A percentile compares a stretch with the other conserved stretches of the same genome.
Conservation (phyloP, 2,329 filamentous ascomycete genomes). For the Verticillium nubilum region DNA sequence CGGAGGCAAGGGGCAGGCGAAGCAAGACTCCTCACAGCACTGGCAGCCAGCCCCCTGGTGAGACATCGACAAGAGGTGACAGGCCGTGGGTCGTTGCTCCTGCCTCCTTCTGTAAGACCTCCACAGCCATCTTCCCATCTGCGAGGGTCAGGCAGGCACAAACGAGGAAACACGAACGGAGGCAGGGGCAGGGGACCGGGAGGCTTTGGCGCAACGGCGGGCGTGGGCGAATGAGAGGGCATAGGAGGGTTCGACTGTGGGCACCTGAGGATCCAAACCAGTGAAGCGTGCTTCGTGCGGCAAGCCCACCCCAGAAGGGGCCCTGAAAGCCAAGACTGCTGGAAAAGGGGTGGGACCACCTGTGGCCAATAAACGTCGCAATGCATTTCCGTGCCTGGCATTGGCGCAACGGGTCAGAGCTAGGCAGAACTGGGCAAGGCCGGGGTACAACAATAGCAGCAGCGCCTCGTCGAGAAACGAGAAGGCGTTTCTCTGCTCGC, state of each 20-base stretch:
- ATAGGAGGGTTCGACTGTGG: not conserved
- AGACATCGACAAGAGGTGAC: not conserved
- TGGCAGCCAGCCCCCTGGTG: not conserved
- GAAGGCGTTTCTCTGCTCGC: not conserved
- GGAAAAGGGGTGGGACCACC: constrained; percentile 1
- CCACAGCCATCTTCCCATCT: not conserved
- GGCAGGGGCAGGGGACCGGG: not conserved
- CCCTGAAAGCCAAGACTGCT: not conserved
- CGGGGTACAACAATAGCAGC: not conserved
- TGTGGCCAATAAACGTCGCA: not conserved
- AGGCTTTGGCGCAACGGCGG: not conserved
- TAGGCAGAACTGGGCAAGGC: not conserved
- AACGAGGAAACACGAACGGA: not conserved
- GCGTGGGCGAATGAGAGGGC: not conserved
- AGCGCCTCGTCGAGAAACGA: not conserved
- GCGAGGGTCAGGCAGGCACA: not conserved
- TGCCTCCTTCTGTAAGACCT: not conserved
- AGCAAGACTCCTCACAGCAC: not conserved
- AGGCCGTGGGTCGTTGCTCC: not conserved
- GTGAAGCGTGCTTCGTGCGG: not conserved
- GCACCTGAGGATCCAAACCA: not conserved
- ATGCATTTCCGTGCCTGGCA: constrained; percentile 4
- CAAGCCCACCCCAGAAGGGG: not conserved
- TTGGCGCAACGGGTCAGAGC: not conserved
- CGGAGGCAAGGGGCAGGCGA: not conserved